Percentiles rank a stretch among this genome's conserved stretches.
Evolutionary conservation across 2,329 filamentous ascomycete species (phyloP).

Genomic region (Chaetomium olivaceum): DNA sequence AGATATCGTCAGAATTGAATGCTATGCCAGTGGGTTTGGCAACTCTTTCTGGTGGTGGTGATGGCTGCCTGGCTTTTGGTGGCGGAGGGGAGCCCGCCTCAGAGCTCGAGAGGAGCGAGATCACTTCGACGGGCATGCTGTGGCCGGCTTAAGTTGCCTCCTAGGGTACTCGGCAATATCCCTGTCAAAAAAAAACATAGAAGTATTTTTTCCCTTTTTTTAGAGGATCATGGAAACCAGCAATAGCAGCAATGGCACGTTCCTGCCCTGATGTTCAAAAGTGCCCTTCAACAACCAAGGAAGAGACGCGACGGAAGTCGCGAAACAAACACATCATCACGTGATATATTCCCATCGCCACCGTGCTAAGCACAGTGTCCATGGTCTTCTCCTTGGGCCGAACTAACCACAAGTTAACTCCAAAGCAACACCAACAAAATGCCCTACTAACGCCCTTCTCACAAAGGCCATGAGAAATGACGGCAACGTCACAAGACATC

Average conservation of each 20-base stretch:
- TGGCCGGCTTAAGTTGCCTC: not conserved
- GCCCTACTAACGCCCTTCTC: too few species aligned
- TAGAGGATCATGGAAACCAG: not conserved
- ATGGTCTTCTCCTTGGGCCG: too few species aligned
- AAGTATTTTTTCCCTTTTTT: not conserved
- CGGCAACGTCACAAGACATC: too few species aligned
- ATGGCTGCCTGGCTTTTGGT: not conserved
- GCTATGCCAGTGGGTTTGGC: not conserved
- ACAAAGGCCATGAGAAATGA: too few species aligned
- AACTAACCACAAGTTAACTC: too few species aligned
- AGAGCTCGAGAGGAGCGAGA: constrained; percentile 29
- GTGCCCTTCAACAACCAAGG: not conserved
- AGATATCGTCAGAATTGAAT: not conserved
- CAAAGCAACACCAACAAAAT: too few species aligned
- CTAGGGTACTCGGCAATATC: too few species aligned
- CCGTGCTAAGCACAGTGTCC: not conserved
- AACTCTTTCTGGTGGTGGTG: not conserved
- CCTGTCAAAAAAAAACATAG: not conserved
- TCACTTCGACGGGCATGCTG: constrained; percentile 27
- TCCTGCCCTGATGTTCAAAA: not conserved
- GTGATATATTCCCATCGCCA: constrained; percentile 16
- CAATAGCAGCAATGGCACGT: not conserved
- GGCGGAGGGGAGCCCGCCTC: constrained; percentile 11
- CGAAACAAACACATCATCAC: constrained; percentile 30
- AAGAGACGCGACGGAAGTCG: constrained; percentile 15